These are phyloP conservation scores for Phytopythium montanum DNA, from an alignment of 352 stramenopile genomes.

Conservation along the genomic window DNA sequence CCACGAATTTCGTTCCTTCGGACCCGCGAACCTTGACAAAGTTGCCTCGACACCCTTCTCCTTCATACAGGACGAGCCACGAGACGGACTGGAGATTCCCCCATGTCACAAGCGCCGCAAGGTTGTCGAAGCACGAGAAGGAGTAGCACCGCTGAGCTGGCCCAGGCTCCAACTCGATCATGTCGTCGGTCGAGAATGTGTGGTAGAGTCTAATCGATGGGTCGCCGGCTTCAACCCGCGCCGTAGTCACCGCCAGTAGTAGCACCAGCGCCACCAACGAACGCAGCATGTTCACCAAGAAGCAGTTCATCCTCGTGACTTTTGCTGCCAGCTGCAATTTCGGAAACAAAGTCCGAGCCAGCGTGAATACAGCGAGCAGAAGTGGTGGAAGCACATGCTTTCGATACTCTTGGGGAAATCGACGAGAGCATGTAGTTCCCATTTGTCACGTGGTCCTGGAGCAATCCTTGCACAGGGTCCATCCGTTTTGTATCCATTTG, in stretches of 20 bases:
- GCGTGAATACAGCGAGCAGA: too few species aligned
- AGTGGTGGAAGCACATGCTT: too few species aligned
- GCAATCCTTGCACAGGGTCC: too few species aligned
- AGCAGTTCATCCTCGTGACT: too few species aligned
- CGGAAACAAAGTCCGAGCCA: too few species aligned
- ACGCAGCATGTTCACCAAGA: too few species aligned
- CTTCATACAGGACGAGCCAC: neutral
- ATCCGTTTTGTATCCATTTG: too few species aligned
- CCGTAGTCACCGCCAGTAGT: neutral
- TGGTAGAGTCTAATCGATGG: neutral
- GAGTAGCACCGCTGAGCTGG: conserved; percentile 4
- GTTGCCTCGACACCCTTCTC: neutral
- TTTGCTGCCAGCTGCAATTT: too few species aligned
- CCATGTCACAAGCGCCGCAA: neutral
- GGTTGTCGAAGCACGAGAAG: neutral
- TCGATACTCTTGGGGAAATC: too few species aligned
- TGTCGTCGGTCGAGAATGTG: neutral
- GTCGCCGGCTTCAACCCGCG: neutral
- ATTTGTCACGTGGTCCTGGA: too few species aligned
- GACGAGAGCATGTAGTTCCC: too few species aligned
- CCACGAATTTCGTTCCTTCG: neutral
- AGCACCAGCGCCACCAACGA: neutral
- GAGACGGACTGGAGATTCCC: neutral
- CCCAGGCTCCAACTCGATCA: neutral
- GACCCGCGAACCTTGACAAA: neutral